phyloP scores from a whole-genome alignment of 805 yeast species.

The Kuraishia ogatae region DNA sequence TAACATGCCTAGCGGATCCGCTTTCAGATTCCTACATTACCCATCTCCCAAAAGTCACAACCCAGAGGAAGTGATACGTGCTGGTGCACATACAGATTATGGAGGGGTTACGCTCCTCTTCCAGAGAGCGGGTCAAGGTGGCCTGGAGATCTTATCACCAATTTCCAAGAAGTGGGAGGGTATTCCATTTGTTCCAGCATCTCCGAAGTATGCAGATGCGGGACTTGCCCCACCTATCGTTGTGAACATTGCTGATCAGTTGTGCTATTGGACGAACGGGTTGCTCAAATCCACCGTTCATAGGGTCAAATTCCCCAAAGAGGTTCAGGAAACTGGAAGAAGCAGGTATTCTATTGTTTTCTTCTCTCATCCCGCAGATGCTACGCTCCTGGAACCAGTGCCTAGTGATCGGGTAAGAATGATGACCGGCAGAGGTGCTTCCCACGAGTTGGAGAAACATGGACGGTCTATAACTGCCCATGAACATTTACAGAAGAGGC shows the following conservation, averaged over 20 bases:
- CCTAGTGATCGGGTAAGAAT: conserved; percentile 38
- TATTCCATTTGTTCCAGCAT: conserved; percentile 44
- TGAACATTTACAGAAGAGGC: conserved; percentile 55
- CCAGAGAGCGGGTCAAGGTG: conserved; percentile 60
- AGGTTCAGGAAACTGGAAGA: conserved; percentile 39
- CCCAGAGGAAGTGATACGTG: conserved; percentile 48
- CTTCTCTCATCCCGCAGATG: conserved; percentile 70
- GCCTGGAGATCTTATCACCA: conserved; percentile 50
- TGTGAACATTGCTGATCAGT: conserved; percentile 64
- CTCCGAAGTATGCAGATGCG: conserved; percentile 13
- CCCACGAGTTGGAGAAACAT: conserved; percentile 23
- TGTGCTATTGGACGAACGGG: conserved; percentile 71
- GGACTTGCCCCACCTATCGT: conserved; percentile 53
- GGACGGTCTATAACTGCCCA: conserved; percentile 51
- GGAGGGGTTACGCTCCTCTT: conserved; percentile 63
- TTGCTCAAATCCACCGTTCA: conserved; percentile 59
- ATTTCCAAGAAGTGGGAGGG: conserved; percentile 42
- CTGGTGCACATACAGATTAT: conserved; percentile 80
- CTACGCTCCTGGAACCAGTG: conserved; percentile 57
- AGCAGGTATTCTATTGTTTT: conserved; percentile 75
- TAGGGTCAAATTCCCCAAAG: conserved; percentile 47
- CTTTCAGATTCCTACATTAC: conserved; percentile 59
- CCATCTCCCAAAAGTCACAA: conserved; percentile 41
- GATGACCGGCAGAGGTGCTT: conserved; percentile 26
- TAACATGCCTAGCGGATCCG: conserved; percentile 44